A percentile compares a stretch with the other conserved stretches of the same genome.
Conservation (phyloP, 257 asterid species). For the Cynanchum wilfordii region DNA sequence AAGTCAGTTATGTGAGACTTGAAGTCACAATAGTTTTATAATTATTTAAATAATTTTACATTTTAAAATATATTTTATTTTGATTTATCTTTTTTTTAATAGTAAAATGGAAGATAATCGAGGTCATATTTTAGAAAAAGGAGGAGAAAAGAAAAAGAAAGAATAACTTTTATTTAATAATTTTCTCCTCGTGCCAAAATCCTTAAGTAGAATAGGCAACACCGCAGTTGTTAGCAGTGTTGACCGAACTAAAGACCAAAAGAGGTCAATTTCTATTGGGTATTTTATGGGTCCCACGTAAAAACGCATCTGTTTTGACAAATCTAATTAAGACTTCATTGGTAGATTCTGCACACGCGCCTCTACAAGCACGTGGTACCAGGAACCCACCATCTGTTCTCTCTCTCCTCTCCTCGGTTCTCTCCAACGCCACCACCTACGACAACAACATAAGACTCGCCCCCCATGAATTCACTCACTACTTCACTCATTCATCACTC, state of each 20-base stretch:
- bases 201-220: background rate
- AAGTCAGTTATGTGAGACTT: too few species aligned
- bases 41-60: too few species aligned
- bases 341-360: conserved; percentile 61
- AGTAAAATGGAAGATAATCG: too few species aligned
- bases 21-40: too few species aligned
- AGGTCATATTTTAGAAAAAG: too few species aligned
- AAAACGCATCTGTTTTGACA: conserved; percentile 32
- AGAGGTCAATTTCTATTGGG: conserved; percentile 20
- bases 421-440: conserved; percentile 9
- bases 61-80: too few species aligned
- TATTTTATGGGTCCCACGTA: conserved; percentile 3
- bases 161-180: background rate
- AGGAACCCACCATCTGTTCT: conserved; percentile 3
- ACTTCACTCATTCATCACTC: conserved; percentile 22
- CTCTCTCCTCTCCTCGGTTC: background rate
- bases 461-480: conserved; percentile 21
- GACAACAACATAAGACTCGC: conserved; percentile 20
- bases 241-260: conserved; percentile 17
- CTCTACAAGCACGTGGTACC: conserved; percentile 45
- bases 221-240: conserved; percentile 20
- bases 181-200: conserved; percentile 10
- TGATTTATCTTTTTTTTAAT: too few species aligned
- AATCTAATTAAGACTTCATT: conserved; percentile 24
- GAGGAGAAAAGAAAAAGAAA: background rate